Conservation (phyloP, 2,329 filamentous ascomycete genomes). For the Penicillium olsonii region DNA sequence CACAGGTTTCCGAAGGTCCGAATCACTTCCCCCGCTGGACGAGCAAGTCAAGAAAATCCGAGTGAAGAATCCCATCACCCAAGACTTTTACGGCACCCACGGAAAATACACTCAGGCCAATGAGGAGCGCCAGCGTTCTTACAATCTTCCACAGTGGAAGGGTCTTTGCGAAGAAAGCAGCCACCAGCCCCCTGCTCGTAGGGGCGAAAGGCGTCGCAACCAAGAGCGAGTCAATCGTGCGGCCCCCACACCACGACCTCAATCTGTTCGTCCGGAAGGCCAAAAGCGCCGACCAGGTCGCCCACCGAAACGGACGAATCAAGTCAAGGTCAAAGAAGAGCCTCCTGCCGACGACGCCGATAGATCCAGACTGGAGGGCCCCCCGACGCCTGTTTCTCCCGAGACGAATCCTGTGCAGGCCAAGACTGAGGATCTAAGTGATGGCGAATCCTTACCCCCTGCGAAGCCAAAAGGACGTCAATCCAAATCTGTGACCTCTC, state of each 20-base stretch:
- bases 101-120: conserved; percentile 97
- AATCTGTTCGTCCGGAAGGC: conserved; percentile 39
- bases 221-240: conserved; percentile 50
- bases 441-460: conserved; percentile 44
- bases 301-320: conserved; percentile 40
- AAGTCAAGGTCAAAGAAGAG: conserved; percentile 43
- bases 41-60: conserved; percentile 87
- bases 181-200: conserved; percentile 88
- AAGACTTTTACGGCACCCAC: conserved; percentile 94
- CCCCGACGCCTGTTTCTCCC: conserved; percentile 58
- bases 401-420: conserved; percentile 53
- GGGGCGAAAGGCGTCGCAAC: conserved; percentile 62
- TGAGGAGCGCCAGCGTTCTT: conserved; percentile 91
- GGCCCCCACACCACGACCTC: conserved; percentile 33
- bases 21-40: conserved; percentile 74
- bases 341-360: conserved; percentile 38
- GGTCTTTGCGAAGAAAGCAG: conserved; percentile 90
- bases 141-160: conserved; percentile 96
- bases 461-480: conserved; percentile 56
- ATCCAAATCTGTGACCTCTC: conserved; percentile 75
- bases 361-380: conserved; percentile 46
- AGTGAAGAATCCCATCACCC: conserved; percentile 95
- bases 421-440: conserved; percentile 58
- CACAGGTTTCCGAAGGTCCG: conserved; percentile 50
- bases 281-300: conserved; percentile 51